Evolutionary conservation across 306 rosid species (phyloP), one percentile per base, ranked within the genome.

Genomic region (Vigna reflexopilosa): DNA sequence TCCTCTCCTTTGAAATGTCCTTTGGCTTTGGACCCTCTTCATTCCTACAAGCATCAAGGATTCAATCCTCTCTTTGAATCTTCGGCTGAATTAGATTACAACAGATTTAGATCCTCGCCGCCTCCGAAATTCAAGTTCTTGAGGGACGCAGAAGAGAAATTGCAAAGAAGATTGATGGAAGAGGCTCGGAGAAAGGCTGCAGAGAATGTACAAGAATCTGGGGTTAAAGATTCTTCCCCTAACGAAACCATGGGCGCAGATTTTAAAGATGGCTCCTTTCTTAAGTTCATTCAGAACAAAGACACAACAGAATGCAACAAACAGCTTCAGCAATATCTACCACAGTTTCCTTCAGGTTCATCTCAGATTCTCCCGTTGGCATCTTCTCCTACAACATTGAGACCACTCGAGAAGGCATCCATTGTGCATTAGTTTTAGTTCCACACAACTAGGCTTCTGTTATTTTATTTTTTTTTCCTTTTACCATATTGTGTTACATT

Each of bases 81-180:
- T 0, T 69, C 91, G 1, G 68, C 78, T 0, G 97, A 90, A 42
- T 77, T 83, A 4, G 93, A 94, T 34, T n/a, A 87, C 73, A 81
- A 50, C 83, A 73, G 87, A 80, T 62, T 89, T 70, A 81, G 83
- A 80, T 90, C 97, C 74, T 94, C 98, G 3, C 97, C 98, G 3
- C 97, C 98, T 42, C 93, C 97, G 2, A 91, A 85, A 63, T 90
- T 94, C 85, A 92, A 89, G 88, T 94, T 94, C 62, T 36, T 91
- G 51, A 89, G 96, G 67, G 97, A 91, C 56, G 97, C 98, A n/a
- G 98, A 94, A 82, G 98, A 94, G 76, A 91, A 91, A 63, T 63
- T 90, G 76, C 83, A 85, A 12, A 86, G 85, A 54, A 89, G 89
- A 80, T 78, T 90, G 57, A 57, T 80, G 87, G 97, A 92, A 81